These are phyloP conservation scores for Madurella fahalii DNA, from an alignment of 2,329 filamentous ascomycete genomes.

Conservation along the genomic window DNA sequence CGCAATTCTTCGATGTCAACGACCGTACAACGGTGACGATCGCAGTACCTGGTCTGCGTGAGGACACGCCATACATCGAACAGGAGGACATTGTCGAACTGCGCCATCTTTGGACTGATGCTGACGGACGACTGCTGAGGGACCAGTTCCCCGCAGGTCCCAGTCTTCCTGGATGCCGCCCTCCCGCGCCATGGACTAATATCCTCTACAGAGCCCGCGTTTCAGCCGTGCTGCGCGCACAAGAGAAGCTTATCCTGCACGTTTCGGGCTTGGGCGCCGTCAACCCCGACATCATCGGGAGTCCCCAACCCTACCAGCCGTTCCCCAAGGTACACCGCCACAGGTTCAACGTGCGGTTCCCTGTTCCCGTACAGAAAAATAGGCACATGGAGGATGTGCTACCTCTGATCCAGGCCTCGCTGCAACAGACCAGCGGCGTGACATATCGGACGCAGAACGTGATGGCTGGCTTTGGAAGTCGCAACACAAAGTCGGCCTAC, in stretches of 20 bases:
- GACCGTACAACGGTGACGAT: constrained; percentile 5
- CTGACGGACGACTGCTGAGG: background rate
- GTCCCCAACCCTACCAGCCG: background rate
- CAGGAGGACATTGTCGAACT: constrained; percentile 24
- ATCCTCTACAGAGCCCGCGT: constrained; percentile 22
- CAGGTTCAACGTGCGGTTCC: constrained; percentile 25
- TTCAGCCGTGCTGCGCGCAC: constrained; percentile 18
- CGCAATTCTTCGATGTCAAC: background rate
- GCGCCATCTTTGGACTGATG: constrained; percentile 19
- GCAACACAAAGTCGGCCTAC: background rate
- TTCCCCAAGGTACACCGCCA: background rate
- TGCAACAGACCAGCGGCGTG: constrained; percentile 3
- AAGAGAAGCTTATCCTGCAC: constrained; percentile 17
- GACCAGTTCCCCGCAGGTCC: background rate
- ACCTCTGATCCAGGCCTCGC: constrained; percentile 13
- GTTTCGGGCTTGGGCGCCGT: constrained; percentile 16
- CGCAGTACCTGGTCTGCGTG: constrained; percentile 23
- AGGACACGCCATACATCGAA: constrained; percentile 22
- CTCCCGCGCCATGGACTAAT: constrained; percentile 14
- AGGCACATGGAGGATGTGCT: constrained; percentile 17
- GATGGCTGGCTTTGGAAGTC: background rate
- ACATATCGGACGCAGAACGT: background rate
- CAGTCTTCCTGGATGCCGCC: too few relatives aligned
- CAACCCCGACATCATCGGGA: background rate
- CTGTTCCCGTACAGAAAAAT: constrained; percentile 9